Evolutionary conservation across 176 grass and related monocot genomes (phyloP).

Genomic region (Aechmea fasciata): DNA sequence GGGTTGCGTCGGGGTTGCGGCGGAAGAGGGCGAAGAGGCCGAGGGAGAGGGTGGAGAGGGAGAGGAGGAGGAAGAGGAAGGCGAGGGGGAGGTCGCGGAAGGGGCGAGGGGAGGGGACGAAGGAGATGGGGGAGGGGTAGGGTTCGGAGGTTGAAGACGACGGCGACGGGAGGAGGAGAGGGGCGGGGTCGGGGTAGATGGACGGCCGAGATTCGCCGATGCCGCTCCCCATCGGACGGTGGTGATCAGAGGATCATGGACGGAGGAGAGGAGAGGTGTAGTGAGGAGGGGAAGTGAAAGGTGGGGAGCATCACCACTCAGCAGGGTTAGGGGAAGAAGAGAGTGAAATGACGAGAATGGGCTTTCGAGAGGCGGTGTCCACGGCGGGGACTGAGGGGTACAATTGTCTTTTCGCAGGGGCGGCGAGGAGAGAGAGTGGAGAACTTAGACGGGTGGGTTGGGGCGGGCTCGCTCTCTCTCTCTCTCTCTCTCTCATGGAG

Average conservation of each 20-base stretch:
- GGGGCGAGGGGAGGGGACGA: constrained; percentile 32
- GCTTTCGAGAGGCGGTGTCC: no score
- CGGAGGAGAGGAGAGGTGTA: neutral
- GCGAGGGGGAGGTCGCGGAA: constrained; percentile 32
- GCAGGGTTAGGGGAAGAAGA: no score
- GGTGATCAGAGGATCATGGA: neutral
- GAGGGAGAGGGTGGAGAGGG: constrained; percentile 25
- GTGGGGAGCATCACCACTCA: no score
- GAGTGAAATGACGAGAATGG: no score
- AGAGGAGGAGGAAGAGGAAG: constrained; percentile 39
- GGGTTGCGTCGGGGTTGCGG: constrained; percentile 20
- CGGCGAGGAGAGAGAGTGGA: neutral
- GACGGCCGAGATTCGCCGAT: neutral
- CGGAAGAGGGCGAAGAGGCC: constrained; percentile 26
- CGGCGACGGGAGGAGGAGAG: no score
- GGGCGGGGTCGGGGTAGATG: neutral
- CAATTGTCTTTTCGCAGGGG: neutral
- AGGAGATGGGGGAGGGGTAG: constrained; percentile 23
- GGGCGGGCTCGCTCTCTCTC: no score
- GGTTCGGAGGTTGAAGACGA: neutral
- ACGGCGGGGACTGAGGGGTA: neutral
- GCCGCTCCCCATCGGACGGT: neutral
- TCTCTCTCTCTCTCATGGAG: no score
- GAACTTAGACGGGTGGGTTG: neutral
- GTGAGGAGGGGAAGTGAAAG: no score